These are phyloP conservation scores for Trichocladium uniseriatum DNA, from an alignment of 495 filamentous ascomycete species.

Conservation along the genomic window DNA sequence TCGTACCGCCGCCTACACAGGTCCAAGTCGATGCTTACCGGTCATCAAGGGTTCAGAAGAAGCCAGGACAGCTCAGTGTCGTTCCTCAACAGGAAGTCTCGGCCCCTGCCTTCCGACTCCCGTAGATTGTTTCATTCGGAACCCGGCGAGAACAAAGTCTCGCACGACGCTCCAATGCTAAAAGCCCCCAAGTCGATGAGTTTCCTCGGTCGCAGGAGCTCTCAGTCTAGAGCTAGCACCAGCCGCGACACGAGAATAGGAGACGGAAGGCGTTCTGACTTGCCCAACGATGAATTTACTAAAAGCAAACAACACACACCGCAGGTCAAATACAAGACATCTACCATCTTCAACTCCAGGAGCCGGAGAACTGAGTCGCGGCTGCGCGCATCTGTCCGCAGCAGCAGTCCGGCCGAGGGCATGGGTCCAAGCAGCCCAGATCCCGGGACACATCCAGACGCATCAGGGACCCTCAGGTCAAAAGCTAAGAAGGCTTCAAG, in stretches of 20 bases:
- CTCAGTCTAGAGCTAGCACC: conserved; percentile 11
- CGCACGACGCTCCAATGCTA: conserved; percentile 10
- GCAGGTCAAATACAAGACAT: conserved; percentile 32
- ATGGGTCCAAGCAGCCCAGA: conserved; percentile 18
- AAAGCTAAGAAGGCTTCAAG: conserved; percentile 52
- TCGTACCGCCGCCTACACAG: conserved; percentile 68
- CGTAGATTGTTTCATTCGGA: conserved; percentile 13
- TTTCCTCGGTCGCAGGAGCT: conserved; percentile 42
- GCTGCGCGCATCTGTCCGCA: conserved; percentile 53
- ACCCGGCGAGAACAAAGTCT: conserved; percentile 4
- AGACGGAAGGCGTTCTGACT: background rate
- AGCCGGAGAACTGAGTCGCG: conserved; percentile 37
- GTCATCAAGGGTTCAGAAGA: conserved; percentile 22
- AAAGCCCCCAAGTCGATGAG: conserved; percentile 51
- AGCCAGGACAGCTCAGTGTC: conserved; percentile 6
- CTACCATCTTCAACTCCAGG: conserved; percentile 40
- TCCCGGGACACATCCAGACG: conserved; percentile 8
- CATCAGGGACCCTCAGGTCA: conserved; percentile 34
- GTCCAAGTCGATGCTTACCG: conserved; percentile 62
- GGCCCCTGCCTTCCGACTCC: conserved; percentile 4
- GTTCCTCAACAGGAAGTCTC: background rate
- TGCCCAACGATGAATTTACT: background rate
- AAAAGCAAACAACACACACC: background rate
- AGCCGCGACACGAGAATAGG: conserved; percentile 37
- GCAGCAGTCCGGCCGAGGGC: conserved; percentile 31